Base-by-base conservation (phyloP, 1,139 yeast species). In the Hansenula lynferdii region DNA sequence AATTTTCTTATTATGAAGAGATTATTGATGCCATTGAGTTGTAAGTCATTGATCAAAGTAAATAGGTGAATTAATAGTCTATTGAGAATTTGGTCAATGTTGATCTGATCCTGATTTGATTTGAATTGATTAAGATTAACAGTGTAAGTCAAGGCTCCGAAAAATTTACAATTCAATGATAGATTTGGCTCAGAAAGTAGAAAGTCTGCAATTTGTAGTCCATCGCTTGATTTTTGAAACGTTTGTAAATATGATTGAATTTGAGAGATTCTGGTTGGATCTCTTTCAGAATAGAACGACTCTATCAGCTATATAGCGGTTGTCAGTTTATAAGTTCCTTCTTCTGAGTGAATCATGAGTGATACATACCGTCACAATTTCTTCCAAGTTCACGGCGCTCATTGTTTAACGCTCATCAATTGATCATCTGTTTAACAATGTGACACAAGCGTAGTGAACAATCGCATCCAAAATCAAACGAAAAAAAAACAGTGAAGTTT, bases 61-160 rank as follows among this genome's bases (percentile, higher is more conserved):
- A 44, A 40, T 21, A 45, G 27, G 21, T 50, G 53, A 18, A 24
- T 49, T 16, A 62, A 46, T 7, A 62, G 26, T 12, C 39, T 45
- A 49, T 50, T 48, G 7, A 58, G 35, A 4, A 55, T 41, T 6
- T 49, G 42, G 39, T 36, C 43, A 23, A 49, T 46, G 16, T 42
- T 40, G 17, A 39, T 32, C 5, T 39, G 35, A 10, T 40, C 24
- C 15, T 39, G 43, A 6, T 40, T 42, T 10, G 43, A 29, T 12
- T 50, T 34, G 17, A 43, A 34, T 12, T 47, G 38, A 8, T 67
- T 71, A 34, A 78, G 61, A 37, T 77, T 75, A 23, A 79, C 79
- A 0, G 87, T 72, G 40, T 76, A 75, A 0, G 90, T 81, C 41
- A 82, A 62, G 0, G 90, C 90, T 1, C 92, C 92, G 53, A 83